These are phyloP conservation scores for Curvularia eragrostidis DNA, from an alignment of 2,329 filamentous ascomycete species.

Conservation along the genomic window DNA sequence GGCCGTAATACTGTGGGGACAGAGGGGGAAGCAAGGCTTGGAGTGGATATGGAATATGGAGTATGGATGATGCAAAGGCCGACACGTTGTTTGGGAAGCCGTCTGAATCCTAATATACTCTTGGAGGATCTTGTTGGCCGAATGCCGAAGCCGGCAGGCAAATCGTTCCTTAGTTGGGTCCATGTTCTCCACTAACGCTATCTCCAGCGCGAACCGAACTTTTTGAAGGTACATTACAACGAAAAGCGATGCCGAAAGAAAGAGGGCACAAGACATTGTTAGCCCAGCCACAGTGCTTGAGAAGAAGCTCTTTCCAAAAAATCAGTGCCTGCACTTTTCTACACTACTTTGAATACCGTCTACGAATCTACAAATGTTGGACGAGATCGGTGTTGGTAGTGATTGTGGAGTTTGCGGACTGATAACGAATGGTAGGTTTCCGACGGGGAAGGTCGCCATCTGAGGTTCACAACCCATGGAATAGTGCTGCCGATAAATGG, in stretches of 20 bases:
- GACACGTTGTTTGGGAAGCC: neutral
- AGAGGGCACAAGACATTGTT: neutral
- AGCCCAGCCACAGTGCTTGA: neutral
- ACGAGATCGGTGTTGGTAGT: neutral
- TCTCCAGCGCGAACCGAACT: neutral
- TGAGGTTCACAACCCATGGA: neutral
- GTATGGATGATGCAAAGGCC: neutral
- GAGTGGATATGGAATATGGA: neutral
- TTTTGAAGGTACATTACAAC: neutral
- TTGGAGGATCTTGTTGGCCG: neutral
- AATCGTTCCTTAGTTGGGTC: neutral
- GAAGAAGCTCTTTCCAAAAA: neutral
- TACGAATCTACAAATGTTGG: neutral
- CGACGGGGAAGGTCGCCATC: slow-evolving; percentile 1
- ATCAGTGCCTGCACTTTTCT: neutral
- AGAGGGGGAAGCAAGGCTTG: neutral
- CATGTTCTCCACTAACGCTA: neutral
- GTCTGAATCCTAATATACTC: neutral
- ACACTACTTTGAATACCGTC: neutral
- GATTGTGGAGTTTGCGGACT: neutral
- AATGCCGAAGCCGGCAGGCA: neutral
- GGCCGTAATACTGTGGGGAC: neutral
- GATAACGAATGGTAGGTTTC: neutral
- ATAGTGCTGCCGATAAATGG: neutral
- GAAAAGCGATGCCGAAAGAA: neutral